Evolutionary conservation across 1,139 yeast species (phyloP).

Genomic region (Meyerozyma elateridarum): DNA sequence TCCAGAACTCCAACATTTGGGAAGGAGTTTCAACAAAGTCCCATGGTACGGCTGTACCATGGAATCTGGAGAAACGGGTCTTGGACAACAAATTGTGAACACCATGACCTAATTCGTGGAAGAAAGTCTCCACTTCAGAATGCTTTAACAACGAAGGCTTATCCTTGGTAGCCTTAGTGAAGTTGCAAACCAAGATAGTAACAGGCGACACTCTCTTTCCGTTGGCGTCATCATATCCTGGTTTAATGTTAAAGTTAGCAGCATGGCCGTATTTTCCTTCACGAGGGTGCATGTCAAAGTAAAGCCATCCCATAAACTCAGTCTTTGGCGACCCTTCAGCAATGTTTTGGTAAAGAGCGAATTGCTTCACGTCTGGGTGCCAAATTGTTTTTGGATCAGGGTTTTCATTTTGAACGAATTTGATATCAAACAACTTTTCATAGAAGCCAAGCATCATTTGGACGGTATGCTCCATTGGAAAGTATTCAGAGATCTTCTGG

Average conservation of each 20-base stretch:
- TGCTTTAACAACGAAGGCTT: conserved; percentile 78
- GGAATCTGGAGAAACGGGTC: conserved; percentile 61
- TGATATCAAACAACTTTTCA: conserved; percentile 62
- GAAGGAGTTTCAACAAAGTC: conserved; percentile 92
- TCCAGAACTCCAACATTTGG: conserved; percentile 86
- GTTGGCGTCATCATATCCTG: conserved; percentile 51
- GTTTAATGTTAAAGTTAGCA: conserved; percentile 67
- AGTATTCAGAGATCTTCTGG: conserved; percentile 67
- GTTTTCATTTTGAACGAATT: conserved; percentile 50
- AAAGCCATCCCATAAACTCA: conserved; percentile 74
- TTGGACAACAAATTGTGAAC: conserved; percentile 71
- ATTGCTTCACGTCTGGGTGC: conserved; percentile 77
- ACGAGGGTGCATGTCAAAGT: conserved; percentile 80
- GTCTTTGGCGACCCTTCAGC: conserved; percentile 38
- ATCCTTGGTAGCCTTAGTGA: conserved; percentile 65
- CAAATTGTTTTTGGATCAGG: conserved; percentile 39
- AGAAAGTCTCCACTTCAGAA: conserved; percentile 74
- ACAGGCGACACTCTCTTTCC: conserved; percentile 59
- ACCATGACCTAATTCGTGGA: conserved; percentile 91
- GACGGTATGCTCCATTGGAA: conserved; percentile 68
- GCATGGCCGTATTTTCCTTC: conserved; percentile 86
- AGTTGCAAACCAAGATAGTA: conserved; percentile 79
- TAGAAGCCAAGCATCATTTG: conserved; percentile 64
- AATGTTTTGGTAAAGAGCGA: conserved; percentile 62
- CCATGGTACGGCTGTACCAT: conserved; percentile 72